Evolutionary conservation across 345 rosid genomes (phyloP), one percentile per base, ranked within the genome.

Genomic region (Sisymbrium altissimum): DNA sequence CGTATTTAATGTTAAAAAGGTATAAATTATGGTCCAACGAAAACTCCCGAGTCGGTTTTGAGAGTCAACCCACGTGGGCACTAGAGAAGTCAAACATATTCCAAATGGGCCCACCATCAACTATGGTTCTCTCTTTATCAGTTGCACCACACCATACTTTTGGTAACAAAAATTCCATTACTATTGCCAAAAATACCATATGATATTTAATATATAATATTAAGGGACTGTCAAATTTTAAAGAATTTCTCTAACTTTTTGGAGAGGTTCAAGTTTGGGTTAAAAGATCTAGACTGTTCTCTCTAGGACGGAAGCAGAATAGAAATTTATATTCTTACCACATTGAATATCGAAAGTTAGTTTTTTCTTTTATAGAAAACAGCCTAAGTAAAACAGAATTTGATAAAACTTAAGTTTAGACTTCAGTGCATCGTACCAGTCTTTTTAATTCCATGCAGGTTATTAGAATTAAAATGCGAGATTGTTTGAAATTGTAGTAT

Each of bases 61-160:
- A 54, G 70, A 54, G 75, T 76, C 79, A 69, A 36, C 75, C 14
- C 79, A 76, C 79, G 79, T 76, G 79, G 30, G 75, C 66, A 76
- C 65, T 44, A 59, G 0, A 5, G 0, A 54, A 69, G 79, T 76
- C 79, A 69, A 35, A 33, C 64, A 76, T 44, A 76, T 76, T 76
- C 79, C 29, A 3, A 50, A 1, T 19, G 70, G 75, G 19, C 32
- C 75, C 44, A 5, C 50, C 49, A 62, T 54, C 48, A 67, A 19
- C 73, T 38, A 18, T 52, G 33, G 19, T 27, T 52, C 32, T 53
- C 45, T 66, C 73, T 55, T 76, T 69, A 68, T 44, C 46, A 13
- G 18, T 70, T 70, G 48, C 29, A 69, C 66, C 29, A 69, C 66
- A 70, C 46, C 29, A 44, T 29, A 23, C 56, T 68, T 75, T 62